Evolutionary conservation across 108 stramenopile species (phyloP).

Genomic region (Aurantiochytrium sp.): DNA sequence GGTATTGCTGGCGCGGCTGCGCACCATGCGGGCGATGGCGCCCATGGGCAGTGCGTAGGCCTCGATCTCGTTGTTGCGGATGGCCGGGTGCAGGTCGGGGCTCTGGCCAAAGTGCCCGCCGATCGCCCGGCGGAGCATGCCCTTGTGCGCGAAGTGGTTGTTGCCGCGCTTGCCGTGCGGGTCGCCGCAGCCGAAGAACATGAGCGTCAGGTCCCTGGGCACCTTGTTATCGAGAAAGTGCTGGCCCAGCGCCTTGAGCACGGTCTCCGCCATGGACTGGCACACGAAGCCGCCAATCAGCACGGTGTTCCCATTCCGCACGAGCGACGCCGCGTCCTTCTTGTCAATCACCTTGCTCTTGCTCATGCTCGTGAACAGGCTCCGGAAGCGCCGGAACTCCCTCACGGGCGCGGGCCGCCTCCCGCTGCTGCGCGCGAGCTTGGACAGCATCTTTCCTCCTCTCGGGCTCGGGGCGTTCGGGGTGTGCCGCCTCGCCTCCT

Average conservation of each 20-base stretch:
- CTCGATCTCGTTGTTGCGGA: constrained; percentile 61
- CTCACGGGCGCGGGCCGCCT: background rate
- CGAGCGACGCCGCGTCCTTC: constrained; percentile 53
- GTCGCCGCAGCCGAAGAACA: constrained; percentile 73
- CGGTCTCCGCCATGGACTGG: constrained; percentile 61
- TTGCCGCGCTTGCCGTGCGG: constrained; percentile 61
- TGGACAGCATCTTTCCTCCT: background rate
- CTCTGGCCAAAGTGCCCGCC: constrained; percentile 73
- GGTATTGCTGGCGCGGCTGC: constrained; percentile 66
- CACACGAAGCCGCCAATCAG: constrained; percentile 67
- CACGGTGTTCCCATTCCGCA: constrained; percentile 58
- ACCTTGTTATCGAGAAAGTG: constrained; percentile 60
- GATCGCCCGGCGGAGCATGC: constrained; percentile 67
- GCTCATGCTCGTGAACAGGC: background rate
- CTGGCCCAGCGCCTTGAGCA: constrained; percentile 54
- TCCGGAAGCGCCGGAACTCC: background rate
- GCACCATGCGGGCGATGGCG: constrained; percentile 70
- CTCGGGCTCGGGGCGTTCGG: background rate
- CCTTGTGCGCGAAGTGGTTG: constrained; percentile 58
- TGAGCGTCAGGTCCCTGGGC: constrained; percentile 62
- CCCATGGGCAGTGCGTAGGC: constrained; percentile 74
- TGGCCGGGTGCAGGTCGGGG: constrained; percentile 62
- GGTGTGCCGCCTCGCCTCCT: too few relatives aligned
- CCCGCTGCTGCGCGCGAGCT: background rate
- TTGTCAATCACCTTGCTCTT: constrained; percentile 53